Evolutionary conservation across 352 stramenopile species (phyloP).

Genomic region (Pythium monospermum): DNA sequence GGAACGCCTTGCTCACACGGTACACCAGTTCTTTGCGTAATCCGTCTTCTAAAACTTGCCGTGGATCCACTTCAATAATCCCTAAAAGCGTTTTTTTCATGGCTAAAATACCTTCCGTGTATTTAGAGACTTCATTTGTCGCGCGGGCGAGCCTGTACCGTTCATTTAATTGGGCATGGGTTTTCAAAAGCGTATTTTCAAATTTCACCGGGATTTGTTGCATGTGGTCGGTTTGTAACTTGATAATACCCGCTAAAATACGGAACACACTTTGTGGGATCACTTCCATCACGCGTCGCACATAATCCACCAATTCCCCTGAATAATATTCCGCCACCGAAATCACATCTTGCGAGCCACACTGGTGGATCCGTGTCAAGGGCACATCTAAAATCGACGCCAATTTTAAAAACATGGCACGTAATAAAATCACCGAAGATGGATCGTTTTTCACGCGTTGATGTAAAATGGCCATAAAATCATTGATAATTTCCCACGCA

Average conservation of each 20-base stretch:
- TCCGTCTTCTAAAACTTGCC: constrained; percentile 91
- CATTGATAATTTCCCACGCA: constrained; percentile 92
- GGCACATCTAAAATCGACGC: constrained; percentile 93
- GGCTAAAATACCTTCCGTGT: constrained; percentile 92
- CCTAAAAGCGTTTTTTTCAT: constrained; percentile 94
- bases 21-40: constrained; percentile 93
- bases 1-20: constrained; percentile 80
- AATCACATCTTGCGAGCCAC: constrained; percentile 88
- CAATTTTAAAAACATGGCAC: constrained; percentile 94
- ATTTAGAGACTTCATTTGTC: constrained; percentile 94
- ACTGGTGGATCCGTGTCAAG: constrained; percentile 90
- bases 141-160: constrained; percentile 90
- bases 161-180: constrained; percentile 89
- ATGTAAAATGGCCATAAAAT: constrained; percentile 94
- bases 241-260: constrained; percentile 92
- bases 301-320: constrained; percentile 91
- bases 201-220: constrained; percentile 90
- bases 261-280: constrained; percentile 94
- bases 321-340: constrained; percentile 94
- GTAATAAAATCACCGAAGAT: constrained; percentile 89
- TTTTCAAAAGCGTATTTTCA: constrained; percentile 90
- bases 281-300: constrained; percentile 92
- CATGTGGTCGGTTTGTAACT: constrained; percentile 91
- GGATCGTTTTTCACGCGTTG: constrained; percentile 91
- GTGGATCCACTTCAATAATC: constrained; percentile 93